Base-by-base conservation (phyloP, 768 basidiomycete genomes). In the Termitomyces sp. region DNA sequence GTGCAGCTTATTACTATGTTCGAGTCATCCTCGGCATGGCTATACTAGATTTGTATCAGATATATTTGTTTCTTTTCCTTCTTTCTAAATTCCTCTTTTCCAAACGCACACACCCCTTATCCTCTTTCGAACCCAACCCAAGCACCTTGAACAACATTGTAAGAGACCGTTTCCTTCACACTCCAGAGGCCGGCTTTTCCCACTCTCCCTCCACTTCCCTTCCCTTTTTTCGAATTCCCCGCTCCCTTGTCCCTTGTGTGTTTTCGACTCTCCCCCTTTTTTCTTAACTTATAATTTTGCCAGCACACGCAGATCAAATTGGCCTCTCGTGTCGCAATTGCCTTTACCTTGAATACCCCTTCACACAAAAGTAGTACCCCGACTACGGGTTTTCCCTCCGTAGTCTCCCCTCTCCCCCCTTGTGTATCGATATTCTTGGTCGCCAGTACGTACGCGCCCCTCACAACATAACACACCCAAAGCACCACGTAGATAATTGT, bases 31-130 rank as follows among this genome's bases (percentile, higher is more conserved):
- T 36, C 50, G 41, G 39, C 50, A 43, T 48, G 23, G 25, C 47
- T 48, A 52, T 56, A 63, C 53, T 63, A 63, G 62, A 63, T 59
- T 60, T 71, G 70, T 69, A 71, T 69, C 67, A 70, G 61, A 67
- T 70, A 70, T 70, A 69, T 56, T 64, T 60, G 44, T 47, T 32
- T 20, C 18, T 45, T 18, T 15, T 18, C 22, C n/a, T 23, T n/a
- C 33, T 23, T n/a, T n/a, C n/a, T 50, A 33, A 56, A 44, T 50
- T 32, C 38, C 50, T 43, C 25, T 59, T 33, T 56, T 9, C 35
- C 53, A 29, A 7, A 22, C 23, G 41, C 40, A 16, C 49, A 18
- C 18, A 6, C 40, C 11, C 22, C 40, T 43, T 32, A 1, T 11
- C 5, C 35, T 32, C 36, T 41, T 40, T 50, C 22, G 10, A 44